Percentiles rank a stretch among this genome's conserved stretches.
Evolutionary conservation across 202 grass and related monocot genomes (phyloP).

Genomic region (Hordeum pubiflorum): DNA sequence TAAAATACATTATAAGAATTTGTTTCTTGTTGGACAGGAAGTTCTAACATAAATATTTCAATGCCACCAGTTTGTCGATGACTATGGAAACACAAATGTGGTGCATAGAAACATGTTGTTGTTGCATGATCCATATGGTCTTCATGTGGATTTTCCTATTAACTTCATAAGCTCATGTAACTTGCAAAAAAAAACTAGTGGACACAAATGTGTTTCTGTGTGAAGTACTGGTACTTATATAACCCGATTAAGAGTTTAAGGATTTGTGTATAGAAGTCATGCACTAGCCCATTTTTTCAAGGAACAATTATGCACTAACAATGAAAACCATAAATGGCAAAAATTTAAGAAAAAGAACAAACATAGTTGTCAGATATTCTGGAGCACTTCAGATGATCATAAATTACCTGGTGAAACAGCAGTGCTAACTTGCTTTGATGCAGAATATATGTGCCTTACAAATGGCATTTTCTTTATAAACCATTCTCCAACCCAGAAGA

Average conservation of each 20-base stretch:
- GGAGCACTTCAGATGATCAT: not conserved
- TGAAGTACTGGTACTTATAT: not conserved
- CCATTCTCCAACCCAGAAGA: slow-evolving; percentile 99
- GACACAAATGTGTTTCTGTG: not conserved
- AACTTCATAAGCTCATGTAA: not conserved
- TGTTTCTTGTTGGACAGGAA: not conserved
- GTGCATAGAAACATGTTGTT: not conserved
- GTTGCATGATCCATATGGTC: not conserved
- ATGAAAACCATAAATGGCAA: not conserved
- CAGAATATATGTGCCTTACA: slow-evolving; percentile 98
- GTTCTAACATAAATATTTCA: slow-evolving; percentile 1
- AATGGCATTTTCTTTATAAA: slow-evolving; percentile 99
- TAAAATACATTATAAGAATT: not conserved
- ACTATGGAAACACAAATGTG: not conserved
- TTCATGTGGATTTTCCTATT: not conserved
- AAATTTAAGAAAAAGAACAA: slow-evolving; percentile 4
- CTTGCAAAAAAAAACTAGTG: not conserved
- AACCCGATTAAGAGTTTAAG: not conserved
- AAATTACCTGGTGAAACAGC: slow-evolving; percentile 90
- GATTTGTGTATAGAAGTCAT: not conserved
- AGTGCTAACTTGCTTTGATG: slow-evolving; percentile 99
- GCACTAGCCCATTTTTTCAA: not conserved
- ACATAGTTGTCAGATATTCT: not conserved
- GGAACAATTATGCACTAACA: not conserved
- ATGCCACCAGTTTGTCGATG: not conserved